Base-by-base conservation (phyloP, 2,329 filamentous ascomycete genomes). In the Claviceps sorghi region DNA sequence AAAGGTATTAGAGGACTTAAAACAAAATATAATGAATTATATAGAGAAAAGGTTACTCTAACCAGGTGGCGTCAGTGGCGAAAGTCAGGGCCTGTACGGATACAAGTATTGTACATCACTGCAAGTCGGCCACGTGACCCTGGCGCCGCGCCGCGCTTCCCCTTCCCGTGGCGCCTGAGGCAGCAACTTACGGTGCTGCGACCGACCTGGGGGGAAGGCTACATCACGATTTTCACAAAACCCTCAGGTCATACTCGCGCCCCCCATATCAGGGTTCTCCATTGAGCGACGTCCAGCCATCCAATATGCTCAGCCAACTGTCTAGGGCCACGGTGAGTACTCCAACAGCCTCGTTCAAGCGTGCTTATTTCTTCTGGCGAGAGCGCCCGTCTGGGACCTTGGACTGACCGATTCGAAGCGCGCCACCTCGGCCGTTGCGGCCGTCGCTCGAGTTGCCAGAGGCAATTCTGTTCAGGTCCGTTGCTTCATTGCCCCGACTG, bases 401-500 rank as follows among this genome's bases (percentile, higher is more conserved):
- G 30, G 34, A 50, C 50, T 53, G 48, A 54, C 38, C 5, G 17
- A 40, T 21, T 30, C 9, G 73, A 73, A 73, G 73, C 71, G 72
- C 72, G 72, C 72, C 69, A 64, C 72, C 62, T 71, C 72, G 66
- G 70, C 70, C 65, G 68, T 72, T 66, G 70, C 72, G 67, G 62
- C 64, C 68, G 74, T 65, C 64, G 73, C 63, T 71, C 74, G 65
- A 67, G 68, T 65, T 68, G 70, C 63, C 53, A 62, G 61, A 59
- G 58, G 56, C 56, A 64, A 64, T 63, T 60, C 71, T 60, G 67
- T 69, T 65, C 73, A 75, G 66, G 67, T 69, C 64, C 74, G 78
- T 65, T 71, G 71, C 63, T 80, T 80, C 66, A 78, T 80, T 62
- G 76, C 74, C 62, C 78, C 78, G 57, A 80, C 78, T 51, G 72